These are phyloP conservation scores for Limnanthes douglasii DNA, from an alignment of 345 rosid genomes.

Conservation along the genomic window DNA sequence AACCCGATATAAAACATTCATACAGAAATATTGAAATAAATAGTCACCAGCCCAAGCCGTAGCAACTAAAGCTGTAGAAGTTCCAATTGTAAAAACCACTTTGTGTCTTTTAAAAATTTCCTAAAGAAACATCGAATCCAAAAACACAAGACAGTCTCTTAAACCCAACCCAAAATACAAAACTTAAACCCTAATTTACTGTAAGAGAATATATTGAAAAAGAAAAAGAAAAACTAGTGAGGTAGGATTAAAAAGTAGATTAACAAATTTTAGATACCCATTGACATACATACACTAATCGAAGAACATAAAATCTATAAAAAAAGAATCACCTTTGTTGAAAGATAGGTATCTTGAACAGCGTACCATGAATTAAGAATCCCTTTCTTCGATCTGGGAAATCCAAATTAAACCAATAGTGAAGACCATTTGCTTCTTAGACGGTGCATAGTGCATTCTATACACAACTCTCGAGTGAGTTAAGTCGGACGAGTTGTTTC, in stretches of 20 bases:
- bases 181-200: too few species aligned
- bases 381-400: slow-evolving; percentile 60
- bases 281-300: background rate
- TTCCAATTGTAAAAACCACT: slow-evolving; percentile 80
- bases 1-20: background rate
- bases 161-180: too few species aligned
- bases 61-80: slow-evolving; percentile 87
- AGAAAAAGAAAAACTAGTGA: background rate
- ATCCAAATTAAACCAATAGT: too few species aligned
- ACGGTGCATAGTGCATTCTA: too few species aligned
- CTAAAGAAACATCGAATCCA: slow-evolving; percentile 18
- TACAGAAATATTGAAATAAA: slow-evolving; percentile 2
- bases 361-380: slow-evolving; percentile 61
- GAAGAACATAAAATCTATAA: background rate
- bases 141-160: background rate
- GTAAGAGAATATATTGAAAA: too few species aligned
- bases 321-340: slow-evolving; percentile 42
- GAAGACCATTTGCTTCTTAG: too few species aligned
- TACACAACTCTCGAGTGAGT: too few species aligned
- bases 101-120: slow-evolving; percentile 78
- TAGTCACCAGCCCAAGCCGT: slow-evolving; percentile 87
- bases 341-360: slow-evolving; percentile 63
- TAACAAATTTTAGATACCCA: background rate
- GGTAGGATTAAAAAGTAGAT: background rate
- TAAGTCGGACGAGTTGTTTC: too few species aligned